Conservation (phyloP, 352 stramenopile species). For the Phytophthora brassicae region DNA sequence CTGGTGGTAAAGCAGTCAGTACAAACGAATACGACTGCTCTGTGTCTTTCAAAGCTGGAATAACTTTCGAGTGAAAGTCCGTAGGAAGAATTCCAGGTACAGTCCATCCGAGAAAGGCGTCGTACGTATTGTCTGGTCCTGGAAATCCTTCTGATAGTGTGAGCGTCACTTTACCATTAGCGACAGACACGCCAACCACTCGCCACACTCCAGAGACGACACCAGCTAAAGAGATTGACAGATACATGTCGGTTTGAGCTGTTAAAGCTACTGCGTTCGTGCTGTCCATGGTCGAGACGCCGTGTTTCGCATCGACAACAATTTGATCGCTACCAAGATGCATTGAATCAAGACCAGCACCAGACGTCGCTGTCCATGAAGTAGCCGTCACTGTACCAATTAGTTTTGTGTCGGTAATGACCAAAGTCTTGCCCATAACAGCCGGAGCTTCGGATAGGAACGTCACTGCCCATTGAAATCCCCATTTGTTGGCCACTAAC, state of each 20-base stretch:
- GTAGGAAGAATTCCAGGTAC: constrained; percentile 55
- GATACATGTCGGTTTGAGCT: constrained; percentile 56
- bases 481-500: constrained; percentile 15
- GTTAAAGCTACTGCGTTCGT: constrained; percentile 34
- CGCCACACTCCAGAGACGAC: constrained; percentile 45
- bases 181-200: constrained; percentile 40
- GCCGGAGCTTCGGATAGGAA: constrained; percentile 65
- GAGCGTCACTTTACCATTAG: constrained; percentile 37
- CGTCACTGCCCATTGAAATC: constrained; percentile 80
- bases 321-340: constrained; percentile 47
- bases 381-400: constrained; percentile 27
- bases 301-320: constrained; percentile 35
- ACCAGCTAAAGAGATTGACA: constrained; percentile 41
- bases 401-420: constrained; percentile 44
- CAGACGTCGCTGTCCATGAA: constrained; percentile 50
- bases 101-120: constrained; percentile 57
- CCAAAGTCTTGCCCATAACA: constrained; percentile 40
- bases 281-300: constrained; percentile 36
- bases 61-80: constrained; percentile 52
- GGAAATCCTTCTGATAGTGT: constrained; percentile 52
- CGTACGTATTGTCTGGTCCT: constrained; percentile 39
- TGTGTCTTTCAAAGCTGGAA: constrained; percentile 10
- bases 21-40: constrained; percentile 22
- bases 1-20: constrained; percentile 56
- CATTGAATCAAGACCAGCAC: constrained; percentile 40